Evolutionary conservation across 345 rosid genomes (phyloP), one percentile per base, ranked within the genome.

Genomic region (Melastoma malabathricum): DNA sequence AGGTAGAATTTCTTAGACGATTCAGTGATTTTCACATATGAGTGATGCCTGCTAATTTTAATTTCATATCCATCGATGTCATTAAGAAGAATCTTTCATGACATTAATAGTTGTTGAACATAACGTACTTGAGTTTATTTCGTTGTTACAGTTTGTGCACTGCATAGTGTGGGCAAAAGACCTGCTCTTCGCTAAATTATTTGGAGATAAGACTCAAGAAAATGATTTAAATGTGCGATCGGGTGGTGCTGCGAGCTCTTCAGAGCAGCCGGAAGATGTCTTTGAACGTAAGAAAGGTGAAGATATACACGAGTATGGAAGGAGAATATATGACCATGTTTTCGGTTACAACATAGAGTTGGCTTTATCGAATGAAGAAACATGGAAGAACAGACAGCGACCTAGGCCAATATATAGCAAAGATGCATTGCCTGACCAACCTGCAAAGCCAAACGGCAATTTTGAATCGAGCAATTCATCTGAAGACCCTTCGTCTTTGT

Each of bases 141-240:
- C 25, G 13, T 18, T 0, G 41, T 47, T 27, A 76, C 80, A 93
- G 99, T 88, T 93, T 73, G 86, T 93, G 69, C 99, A 93, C 68
- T 93, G 99, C 65, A 74, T 93, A 55, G 99, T 93, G 15, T 93
- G 99, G 99, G 97, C 99, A 13, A 93, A 85, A 69, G 99, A 93
- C 47, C 72, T 93, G 52, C 97, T 93, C 59, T 93, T 93, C 75
- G 86, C 97, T 1, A 88, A 93, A 76, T 64, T 88, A 73, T 85
- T 93, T 76, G 99, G 99, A 18, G 99, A 88, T 69, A 88, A 76
- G 69, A 83, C 86, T 66, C 95, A 76, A 62, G 99, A 75, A 46
- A 93, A 93, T 78, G 99, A 93, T 78, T 74, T 93, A 51, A 93
- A 88, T 59, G 95, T 93, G 51, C 95, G 78, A 39, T 73, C 99